phyloP scores from a whole-genome alignment of 23 red algal genomes.

The Gracilariopsis chorda region DNA sequence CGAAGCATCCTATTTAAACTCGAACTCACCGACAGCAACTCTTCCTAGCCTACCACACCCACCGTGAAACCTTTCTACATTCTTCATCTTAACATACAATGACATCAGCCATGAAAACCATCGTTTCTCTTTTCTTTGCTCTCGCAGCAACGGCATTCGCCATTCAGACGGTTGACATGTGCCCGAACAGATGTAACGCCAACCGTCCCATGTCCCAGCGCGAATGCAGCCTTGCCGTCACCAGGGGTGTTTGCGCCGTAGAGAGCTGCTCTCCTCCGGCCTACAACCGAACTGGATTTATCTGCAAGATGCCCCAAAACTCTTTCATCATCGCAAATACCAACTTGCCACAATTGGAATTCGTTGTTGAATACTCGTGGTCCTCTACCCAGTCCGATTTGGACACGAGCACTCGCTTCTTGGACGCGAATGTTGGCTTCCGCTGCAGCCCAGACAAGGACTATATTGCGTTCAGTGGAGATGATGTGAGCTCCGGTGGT shows the following conservation, averaged over 20 bases:
- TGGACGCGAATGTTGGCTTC: conserved; percentile 24
- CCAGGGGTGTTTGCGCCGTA: background rate
- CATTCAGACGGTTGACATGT: background rate
- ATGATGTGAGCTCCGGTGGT: background rate
- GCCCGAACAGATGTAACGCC: background rate
- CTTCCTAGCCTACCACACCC: too few species aligned
- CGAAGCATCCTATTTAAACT: too few species aligned
- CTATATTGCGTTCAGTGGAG: conserved; percentile 1
- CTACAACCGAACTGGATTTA: background rate
- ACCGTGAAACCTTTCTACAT: too few species aligned
- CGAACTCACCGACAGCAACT: too few species aligned
- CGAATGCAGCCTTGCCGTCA: background rate
- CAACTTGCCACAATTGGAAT: background rate
- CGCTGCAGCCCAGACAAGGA: background rate
- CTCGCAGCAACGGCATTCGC: background rate
- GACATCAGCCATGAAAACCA: too few species aligned
- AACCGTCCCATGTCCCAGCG: background rate
- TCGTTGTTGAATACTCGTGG: conserved; percentile 19
- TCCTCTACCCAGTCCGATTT: background rate
- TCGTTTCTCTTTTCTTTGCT: background rate
- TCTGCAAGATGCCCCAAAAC: background rate
- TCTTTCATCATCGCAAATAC: background rate
- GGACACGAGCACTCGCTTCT: conserved; percentile 13
- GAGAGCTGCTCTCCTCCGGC: background rate
- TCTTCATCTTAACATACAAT: too few species aligned